Conservation (phyloP, 2,329 filamentous ascomycete genomes). For the Pyricularia sp. region DNA sequence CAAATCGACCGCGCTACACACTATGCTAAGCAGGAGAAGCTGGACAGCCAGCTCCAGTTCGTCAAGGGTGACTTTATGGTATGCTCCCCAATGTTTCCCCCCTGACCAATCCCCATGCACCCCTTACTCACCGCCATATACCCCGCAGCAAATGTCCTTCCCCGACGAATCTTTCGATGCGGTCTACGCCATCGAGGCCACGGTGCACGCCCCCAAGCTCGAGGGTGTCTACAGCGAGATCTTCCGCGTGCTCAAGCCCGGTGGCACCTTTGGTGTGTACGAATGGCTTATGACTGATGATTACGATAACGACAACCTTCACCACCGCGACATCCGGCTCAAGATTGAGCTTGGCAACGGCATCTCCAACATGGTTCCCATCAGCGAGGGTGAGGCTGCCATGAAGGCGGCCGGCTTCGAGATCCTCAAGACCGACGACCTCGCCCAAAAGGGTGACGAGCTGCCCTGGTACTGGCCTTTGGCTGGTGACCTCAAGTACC, state of each 20-base stretch:
- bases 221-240: conserved; percentile 92
- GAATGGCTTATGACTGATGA: conserved; percentile 98
- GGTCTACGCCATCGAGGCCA: conserved; percentile 95
- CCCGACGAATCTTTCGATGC: conserved; percentile 85
- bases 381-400: conserved; percentile 66
- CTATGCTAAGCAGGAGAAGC: conserved; percentile 70
- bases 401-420: conserved; percentile 83
- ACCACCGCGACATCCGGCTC: conserved; percentile 80
- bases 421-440: conserved; percentile 70
- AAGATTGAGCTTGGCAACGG: conserved; percentile 93
- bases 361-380: conserved; percentile 92
- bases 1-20: conserved; percentile 87
- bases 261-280: conserved; percentile 91
- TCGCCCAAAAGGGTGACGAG: conserved; percentile 61
- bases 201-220: conserved; percentile 81
- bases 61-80: conserved; percentile 96
- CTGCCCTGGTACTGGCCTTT: conserved; percentile 93
- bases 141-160: conserved; percentile 74
- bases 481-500: conserved; percentile 71
- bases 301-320: conserved; percentile 79
- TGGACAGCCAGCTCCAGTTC: conserved; percentile 68
- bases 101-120: neutral
- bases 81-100: neutral
- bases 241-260: conserved; percentile 88
- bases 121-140: neutral